Percentiles rank a stretch among this genome's conserved stretches.
Conservation (phyloP, 805 yeast genomes). For the Teunomyces gatunensis region DNA sequence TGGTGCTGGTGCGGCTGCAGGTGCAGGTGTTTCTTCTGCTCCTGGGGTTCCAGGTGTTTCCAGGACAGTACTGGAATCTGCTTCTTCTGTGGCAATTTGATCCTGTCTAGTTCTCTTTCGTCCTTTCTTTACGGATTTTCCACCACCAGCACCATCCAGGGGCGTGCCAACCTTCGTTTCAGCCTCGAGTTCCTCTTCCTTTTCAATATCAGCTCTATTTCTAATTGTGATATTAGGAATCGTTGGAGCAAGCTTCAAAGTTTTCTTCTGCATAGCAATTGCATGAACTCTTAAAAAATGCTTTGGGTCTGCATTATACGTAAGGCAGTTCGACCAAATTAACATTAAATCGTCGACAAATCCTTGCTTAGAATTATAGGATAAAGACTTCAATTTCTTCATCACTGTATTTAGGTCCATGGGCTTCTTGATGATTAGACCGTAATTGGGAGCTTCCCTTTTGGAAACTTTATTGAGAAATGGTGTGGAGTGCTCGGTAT, state of each 20-base stretch:
- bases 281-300: constrained; percentile 92
- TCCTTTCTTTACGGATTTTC: constrained; percentile 41
- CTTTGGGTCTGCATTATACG: constrained; percentile 91
- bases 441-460: constrained; percentile 97
- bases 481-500: constrained; percentile 95
- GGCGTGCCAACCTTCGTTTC: constrained; percentile 24
- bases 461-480: constrained; percentile 94
- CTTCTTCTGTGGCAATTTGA: constrained; percentile 28
- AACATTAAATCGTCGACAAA: constrained; percentile 95
- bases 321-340: constrained; percentile 92
- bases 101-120: constrained; percentile 38
- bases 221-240: constrained; percentile 87
- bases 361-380: constrained; percentile 78
- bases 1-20: constrained; percentile 12
- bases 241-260: constrained; percentile 69
- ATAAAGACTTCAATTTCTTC: constrained; percentile 80
- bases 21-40: constrained; percentile 11
- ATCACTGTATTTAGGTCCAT: constrained; percentile 96
- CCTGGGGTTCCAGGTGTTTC: constrained; percentile 6
- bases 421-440: constrained; percentile 83
- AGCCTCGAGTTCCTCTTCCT: constrained; percentile 47
- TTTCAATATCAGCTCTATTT: constrained; percentile 69
- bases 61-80: constrained; percentile 18
- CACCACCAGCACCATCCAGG: constrained; percentile 19
- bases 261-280: constrained; percentile 90